These are phyloP conservation scores for Penicillium argentinense DNA, from an alignment of 495 filamentous ascomycete species.

Conservation along the genomic window DNA sequence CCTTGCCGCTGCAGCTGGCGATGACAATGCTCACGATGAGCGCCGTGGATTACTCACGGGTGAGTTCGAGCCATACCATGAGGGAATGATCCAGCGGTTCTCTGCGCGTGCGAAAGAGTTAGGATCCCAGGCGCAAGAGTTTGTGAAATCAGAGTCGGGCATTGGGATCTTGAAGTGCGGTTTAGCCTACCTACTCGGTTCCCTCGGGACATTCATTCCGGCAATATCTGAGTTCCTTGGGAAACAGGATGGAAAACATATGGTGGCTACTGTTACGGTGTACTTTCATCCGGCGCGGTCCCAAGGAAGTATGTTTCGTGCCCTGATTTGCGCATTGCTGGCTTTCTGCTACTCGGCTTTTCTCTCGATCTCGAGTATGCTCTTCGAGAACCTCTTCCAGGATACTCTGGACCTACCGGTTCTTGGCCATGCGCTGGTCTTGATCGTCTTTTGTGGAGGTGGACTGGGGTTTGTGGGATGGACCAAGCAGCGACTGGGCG, in stretches of 20 bases:
- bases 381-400: slow-evolving; percentile 73
- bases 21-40: slow-evolving; percentile 30
- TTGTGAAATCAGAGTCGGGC: slow-evolving; percentile 57
- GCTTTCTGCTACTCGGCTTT: slow-evolving; percentile 83
- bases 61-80: slow-evolving; percentile 18
- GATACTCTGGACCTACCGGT: slow-evolving; percentile 59
- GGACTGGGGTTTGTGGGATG: slow-evolving; percentile 90
- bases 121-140: slow-evolving; percentile 29
- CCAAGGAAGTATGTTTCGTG: slow-evolving; percentile 88
- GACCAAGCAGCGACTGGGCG: slow-evolving; percentile 82
- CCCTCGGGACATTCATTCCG: slow-evolving; percentile 81
- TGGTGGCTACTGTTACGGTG: slow-evolving; percentile 88
- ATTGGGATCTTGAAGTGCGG: slow-evolving; percentile 88
- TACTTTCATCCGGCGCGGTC: slow-evolving; percentile 97
- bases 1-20: slow-evolving; percentile 6
- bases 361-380: slow-evolving; percentile 85
- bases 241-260: slow-evolving; percentile 90
- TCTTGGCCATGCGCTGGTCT: slow-evolving; percentile 76
- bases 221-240: slow-evolving; percentile 72
- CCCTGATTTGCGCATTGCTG: slow-evolving; percentile 74
- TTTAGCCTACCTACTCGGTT: slow-evolving; percentile 85
- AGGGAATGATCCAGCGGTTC: slow-evolving; percentile 15
- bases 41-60: slow-evolving; percentile 41
- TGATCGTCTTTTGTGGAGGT: slow-evolving; percentile 85
- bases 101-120: slow-evolving; percentile 9